phyloP scores from a whole-genome alignment of 164 flowering plant species.

The Dillenia suffruticosa region DNA sequence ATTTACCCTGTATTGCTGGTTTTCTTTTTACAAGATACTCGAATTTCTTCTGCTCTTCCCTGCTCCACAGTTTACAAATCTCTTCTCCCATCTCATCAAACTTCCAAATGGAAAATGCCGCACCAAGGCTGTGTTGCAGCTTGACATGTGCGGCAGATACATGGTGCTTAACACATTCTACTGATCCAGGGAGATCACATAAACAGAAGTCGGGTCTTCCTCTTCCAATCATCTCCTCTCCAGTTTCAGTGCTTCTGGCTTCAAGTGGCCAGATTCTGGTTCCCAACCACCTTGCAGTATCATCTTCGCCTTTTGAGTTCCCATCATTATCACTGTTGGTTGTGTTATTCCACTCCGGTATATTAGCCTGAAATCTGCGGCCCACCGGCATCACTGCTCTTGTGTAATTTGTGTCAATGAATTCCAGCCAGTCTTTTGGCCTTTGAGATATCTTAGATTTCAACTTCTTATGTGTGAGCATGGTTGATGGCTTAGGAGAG shows the following conservation, averaged over 20 bases:
- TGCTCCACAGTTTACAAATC: slow-evolving; percentile 42
- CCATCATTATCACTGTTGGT: neutral
- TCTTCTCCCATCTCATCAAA: slow-evolving; percentile 54
- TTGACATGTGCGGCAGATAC: slow-evolving; percentile 17
- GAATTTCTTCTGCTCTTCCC: slow-evolving; percentile 27
- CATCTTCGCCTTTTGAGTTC: slow-evolving; percentile 4
- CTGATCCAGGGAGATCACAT: slow-evolving; percentile 29
- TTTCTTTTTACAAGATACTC: slow-evolving; percentile 23
- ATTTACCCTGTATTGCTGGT: slow-evolving; percentile 11
- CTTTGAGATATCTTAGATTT: neutral
- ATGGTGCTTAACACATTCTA: slow-evolving; percentile 29
- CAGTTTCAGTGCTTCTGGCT: slow-evolving; percentile 4
- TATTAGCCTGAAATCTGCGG: slow-evolving; percentile 39
- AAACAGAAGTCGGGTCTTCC: slow-evolving; percentile 31
- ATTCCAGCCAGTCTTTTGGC: slow-evolving; percentile 6
- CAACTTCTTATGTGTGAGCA: slow-evolving; percentile 5
- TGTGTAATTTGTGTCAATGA: neutral
- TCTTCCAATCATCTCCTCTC: slow-evolving; percentile 15
- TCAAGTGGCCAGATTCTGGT: slow-evolving; percentile 33
- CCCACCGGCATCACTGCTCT: slow-evolving; percentile 17
- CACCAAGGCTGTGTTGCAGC: slow-evolving; percentile 32
- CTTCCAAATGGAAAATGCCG: slow-evolving; percentile 39
- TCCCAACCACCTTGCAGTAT: slow-evolving; percentile 32
- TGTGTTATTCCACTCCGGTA: slow-evolving; percentile 31
- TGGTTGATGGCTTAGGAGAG: neutral